Conservation (phyloP, 805 yeast species). For the Yarrowia divulgata region DNA sequence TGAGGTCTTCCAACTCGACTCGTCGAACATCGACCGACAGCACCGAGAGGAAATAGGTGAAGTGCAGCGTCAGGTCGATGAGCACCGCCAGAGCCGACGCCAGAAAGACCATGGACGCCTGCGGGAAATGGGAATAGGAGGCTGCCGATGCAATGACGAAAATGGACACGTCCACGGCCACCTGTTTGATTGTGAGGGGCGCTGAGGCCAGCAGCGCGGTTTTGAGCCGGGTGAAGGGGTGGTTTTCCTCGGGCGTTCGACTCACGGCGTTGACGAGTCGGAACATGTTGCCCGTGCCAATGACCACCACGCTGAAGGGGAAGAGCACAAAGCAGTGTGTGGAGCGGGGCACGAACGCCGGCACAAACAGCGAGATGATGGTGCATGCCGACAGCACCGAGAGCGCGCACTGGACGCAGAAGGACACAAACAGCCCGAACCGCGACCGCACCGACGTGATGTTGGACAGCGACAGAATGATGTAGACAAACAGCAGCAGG, state of each 20-base stretch:
- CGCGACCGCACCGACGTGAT: constrained; percentile 57
- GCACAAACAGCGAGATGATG: constrained; percentile 52
- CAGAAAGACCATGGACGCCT: constrained; percentile 54
- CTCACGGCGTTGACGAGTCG: constrained; percentile 55
- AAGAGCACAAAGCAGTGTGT: constrained; percentile 53
- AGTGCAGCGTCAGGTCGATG: constrained; percentile 66
- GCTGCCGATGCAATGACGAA: constrained; percentile 34
- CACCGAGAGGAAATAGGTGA: constrained; percentile 70
- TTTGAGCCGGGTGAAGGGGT: constrained; percentile 53
- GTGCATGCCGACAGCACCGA: constrained; percentile 53
- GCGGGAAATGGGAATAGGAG: constrained; percentile 42
- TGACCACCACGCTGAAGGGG: constrained; percentile 54
- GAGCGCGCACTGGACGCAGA: constrained; percentile 51
- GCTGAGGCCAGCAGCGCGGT: constrained; percentile 53
- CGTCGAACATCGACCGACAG: constrained; percentile 72
- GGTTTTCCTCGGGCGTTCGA: constrained; percentile 54
- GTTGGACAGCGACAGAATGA: constrained; percentile 53
- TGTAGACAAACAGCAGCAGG: constrained; percentile 49
- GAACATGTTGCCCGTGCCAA: constrained; percentile 59
- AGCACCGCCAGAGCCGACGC: constrained; percentile 59
- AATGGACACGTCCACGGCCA: constrained; percentile 46
- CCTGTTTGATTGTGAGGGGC: constrained; percentile 53
- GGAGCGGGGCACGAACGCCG: constrained; percentile 49
- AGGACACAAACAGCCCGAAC: constrained; percentile 57
- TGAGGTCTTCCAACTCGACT: constrained; percentile 64